phyloP scores from a whole-genome alignment of 257 asterid genomes.

The Solanum medicagineum region DNA sequence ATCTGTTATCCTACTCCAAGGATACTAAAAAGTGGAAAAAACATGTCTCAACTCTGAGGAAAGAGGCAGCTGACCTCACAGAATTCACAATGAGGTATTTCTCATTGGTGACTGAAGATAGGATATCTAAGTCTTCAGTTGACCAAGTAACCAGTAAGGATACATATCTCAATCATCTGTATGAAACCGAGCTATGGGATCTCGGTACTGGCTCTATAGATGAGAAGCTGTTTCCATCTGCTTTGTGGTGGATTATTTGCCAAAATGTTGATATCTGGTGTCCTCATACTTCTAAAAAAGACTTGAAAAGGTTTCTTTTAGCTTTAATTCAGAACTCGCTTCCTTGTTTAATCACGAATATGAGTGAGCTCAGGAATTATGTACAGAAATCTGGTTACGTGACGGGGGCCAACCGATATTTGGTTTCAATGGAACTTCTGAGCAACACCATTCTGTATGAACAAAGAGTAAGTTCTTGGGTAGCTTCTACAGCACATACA shows the following conservation, averaged over 20 bases:
- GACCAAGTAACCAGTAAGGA: constrained; percentile 16
- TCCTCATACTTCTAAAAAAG: constrained; percentile 60
- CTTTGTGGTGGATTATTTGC: constrained; percentile 53
- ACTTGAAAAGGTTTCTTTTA: constrained; percentile 46
- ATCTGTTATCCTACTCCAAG: constrained; percentile 23
- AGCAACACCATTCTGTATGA: constrained; percentile 51
- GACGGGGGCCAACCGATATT: constrained; percentile 33
- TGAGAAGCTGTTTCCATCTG: constrained; percentile 35
- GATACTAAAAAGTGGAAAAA: constrained; percentile 42
- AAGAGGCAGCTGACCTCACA: constrained; percentile 58
- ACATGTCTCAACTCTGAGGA: constrained; percentile 28
- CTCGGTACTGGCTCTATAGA: constrained; percentile 47
- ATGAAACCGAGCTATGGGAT: constrained; percentile 17
- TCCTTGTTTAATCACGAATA: constrained; percentile 17
- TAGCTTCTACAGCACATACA: neutral
- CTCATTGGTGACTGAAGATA: constrained; percentile 28
- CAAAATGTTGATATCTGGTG: constrained; percentile 74
- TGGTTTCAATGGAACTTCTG: constrained; percentile 55
- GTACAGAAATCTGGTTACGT: constrained; percentile 12
- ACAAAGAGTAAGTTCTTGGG: constrained; percentile 50
- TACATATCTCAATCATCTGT: constrained; percentile 14
- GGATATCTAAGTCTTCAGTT: constrained; percentile 12
- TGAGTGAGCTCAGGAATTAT: constrained; percentile 12
- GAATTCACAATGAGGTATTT: constrained; percentile 38
- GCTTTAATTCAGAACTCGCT: constrained; percentile 33